These are phyloP conservation scores for Middelhovenomyces tepae DNA, from an alignment of 805 yeast species.

Conservation along the genomic window DNA sequence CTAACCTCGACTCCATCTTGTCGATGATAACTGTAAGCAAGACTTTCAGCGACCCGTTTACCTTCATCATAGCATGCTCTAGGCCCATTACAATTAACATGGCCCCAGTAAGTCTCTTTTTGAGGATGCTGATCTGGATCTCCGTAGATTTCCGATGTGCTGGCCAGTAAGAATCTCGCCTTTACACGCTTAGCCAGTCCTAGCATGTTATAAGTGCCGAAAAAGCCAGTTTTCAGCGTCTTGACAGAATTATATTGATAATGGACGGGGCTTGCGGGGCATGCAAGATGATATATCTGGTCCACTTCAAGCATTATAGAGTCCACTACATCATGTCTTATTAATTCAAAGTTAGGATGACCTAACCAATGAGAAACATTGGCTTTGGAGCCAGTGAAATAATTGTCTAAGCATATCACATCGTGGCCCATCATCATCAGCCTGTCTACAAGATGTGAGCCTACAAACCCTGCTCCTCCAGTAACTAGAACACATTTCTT, in stretches of 20 bases:
- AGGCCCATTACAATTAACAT: constrained; percentile 21
- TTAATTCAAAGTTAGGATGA: constrained; percentile 23
- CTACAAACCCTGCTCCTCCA: constrained; percentile 24
- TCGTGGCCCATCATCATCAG: constrained; percentile 22
- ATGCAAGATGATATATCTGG: constrained; percentile 22
- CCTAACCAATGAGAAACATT: constrained; percentile 24
- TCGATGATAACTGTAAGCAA: constrained; percentile 20
- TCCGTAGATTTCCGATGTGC: constrained; percentile 23
- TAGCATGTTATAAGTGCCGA: constrained; percentile 24
- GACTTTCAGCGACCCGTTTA: constrained; percentile 22
- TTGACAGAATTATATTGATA: constrained; percentile 23
- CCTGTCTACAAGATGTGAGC: constrained; percentile 22
- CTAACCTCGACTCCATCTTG: constrained; percentile 22
- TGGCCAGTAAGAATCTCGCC: constrained; percentile 20
- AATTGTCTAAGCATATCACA: constrained; percentile 22
- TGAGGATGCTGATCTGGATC: constrained; percentile 24
- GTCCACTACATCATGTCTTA: constrained; percentile 23
- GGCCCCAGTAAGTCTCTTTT: constrained; percentile 21
- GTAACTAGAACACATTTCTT: constrained; percentile 21
- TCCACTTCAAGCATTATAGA: constrained; percentile 22
- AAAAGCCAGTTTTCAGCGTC: constrained; percentile 22
- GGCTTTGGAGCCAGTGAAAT: constrained; percentile 20
- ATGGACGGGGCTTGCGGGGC: constrained; percentile 24
- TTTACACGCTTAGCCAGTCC: constrained; percentile 24
- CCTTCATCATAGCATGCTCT: constrained; percentile 25